Conservation (phyloP, 768 basidiomycete species). For the Agaricus bisporus region DNA sequence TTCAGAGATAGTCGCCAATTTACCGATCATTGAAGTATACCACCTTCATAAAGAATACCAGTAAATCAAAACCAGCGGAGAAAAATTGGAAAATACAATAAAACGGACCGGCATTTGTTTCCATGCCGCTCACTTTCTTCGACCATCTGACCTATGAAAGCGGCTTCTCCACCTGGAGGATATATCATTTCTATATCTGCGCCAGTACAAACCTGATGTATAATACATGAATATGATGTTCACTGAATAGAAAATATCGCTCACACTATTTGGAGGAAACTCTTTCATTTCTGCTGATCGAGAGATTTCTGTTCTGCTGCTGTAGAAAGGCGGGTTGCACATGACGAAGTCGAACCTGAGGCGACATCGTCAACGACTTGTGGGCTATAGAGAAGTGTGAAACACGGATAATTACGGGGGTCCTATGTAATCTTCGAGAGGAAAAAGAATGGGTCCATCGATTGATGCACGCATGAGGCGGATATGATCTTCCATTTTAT, state of each 20-base stretch:
- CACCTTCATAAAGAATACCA: conserved; percentile 43
- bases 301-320: conserved; percentile 61
- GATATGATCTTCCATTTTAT: conserved; percentile 50
- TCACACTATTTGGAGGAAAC: conserved; percentile 62
- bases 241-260: conserved; percentile 13
- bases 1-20: conserved; percentile 62
- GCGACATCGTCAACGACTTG: background rate
- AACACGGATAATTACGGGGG: conserved; percentile 11
- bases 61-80: background rate
- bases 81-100: background rate
- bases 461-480: conserved; percentile 31
- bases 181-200: conserved; percentile 81
- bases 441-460: conserved; percentile 40
- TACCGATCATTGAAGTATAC: conserved; percentile 94
- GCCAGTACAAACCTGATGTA: conserved; percentile 75
- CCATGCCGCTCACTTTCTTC: conserved; percentile 53
- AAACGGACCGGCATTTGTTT: conserved; percentile 52
- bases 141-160: conserved; percentile 75
- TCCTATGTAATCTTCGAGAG: conserved; percentile 19
- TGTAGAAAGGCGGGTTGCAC: conserved; percentile 97
- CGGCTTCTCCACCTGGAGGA: conserved; percentile 77
- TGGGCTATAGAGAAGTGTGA: background rate
- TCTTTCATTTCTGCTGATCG: conserved; percentile 59
- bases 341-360: conserved; percentile 71
- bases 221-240: background rate